phyloP scores from a whole-genome alignment of 2,329 filamentous ascomycete genomes.

The Neofusicoccum parvum region DNA sequence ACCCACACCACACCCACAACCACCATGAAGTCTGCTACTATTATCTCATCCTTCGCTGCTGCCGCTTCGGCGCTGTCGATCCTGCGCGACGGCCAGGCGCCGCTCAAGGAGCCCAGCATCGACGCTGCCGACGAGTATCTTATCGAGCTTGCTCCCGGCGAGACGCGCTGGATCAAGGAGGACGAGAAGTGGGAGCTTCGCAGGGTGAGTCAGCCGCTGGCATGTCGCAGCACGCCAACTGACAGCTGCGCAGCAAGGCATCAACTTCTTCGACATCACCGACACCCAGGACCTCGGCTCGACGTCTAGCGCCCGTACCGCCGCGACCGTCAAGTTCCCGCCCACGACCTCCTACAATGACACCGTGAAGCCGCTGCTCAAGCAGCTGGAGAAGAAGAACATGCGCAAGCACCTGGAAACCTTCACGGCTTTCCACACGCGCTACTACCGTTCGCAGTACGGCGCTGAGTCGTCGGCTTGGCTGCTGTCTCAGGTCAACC shows the following conservation, averaged over 20 bases:
- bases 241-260: constrained; percentile 65
- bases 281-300: constrained; percentile 67
- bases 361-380: constrained; percentile 67
- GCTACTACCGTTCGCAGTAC: constrained; percentile 78
- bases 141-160: constrained; percentile 81
- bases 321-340: constrained; percentile 64
- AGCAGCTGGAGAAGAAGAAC: constrained; percentile 70
- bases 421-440: constrained; percentile 77
- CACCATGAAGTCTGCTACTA: constrained; percentile 19
- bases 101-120: constrained; percentile 9
- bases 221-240: constrained; percentile 22
- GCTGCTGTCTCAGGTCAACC: constrained; percentile 74
- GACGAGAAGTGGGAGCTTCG: constrained; percentile 93
- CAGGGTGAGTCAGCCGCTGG: constrained; percentile 61
- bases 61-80: constrained; percentile 20
- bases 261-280: constrained; percentile 95
- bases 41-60: constrained; percentile 19
- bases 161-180: constrained; percentile 86
- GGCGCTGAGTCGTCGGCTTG: constrained; percentile 85
- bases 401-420: constrained; percentile 79
- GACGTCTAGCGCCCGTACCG: constrained; percentile 27
- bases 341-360: constrained; percentile 65
- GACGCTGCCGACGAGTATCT: constrained; percentile 54
- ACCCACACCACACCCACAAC: not conserved
- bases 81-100: constrained; percentile 18